Evolutionary conservation across 305 asterid genomes (phyloP).

Genomic region (Plantago rigida): DNA sequence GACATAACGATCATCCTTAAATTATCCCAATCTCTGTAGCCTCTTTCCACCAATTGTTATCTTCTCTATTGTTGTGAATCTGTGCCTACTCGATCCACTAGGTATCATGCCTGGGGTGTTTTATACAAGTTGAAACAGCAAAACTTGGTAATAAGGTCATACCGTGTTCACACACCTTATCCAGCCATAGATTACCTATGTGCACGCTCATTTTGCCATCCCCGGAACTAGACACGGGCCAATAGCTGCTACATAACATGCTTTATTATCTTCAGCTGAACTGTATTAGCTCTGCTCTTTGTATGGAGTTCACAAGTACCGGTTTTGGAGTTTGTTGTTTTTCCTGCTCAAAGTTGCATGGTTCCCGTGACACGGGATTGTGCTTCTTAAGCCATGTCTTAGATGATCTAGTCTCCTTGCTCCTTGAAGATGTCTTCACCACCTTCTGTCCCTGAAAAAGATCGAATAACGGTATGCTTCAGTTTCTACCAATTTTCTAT

Average conservation of each 20-base stretch:
- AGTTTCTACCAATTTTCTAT: not conserved
- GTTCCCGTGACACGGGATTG: not conserved
- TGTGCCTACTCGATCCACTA: no score
- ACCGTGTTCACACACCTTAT: slow-evolving; percentile 14
- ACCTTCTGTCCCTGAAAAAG: not conserved
- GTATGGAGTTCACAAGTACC: not conserved
- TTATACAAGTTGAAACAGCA: not conserved
- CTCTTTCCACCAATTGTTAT: not conserved
- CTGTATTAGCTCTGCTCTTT: not conserved
- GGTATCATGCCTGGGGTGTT: not conserved
- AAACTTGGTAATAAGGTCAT: slow-evolving; percentile 8
- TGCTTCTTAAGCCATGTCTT: not conserved
- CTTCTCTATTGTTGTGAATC: not conserved
- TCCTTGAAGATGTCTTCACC: not conserved
- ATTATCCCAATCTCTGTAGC: no score
- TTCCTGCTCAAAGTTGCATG: not conserved
- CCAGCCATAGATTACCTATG: slow-evolving; percentile 4
- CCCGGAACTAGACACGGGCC: not conserved
- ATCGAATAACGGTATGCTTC: not conserved
- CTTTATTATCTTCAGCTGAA: not conserved
- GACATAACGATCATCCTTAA: not conserved
- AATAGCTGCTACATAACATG: not conserved
- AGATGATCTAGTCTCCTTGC: not conserved
- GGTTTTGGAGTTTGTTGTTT: not conserved
- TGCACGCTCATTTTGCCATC: not conserved